Conservation (phyloP, 306 rosid genomes). For the Inga oerstediana region DNA sequence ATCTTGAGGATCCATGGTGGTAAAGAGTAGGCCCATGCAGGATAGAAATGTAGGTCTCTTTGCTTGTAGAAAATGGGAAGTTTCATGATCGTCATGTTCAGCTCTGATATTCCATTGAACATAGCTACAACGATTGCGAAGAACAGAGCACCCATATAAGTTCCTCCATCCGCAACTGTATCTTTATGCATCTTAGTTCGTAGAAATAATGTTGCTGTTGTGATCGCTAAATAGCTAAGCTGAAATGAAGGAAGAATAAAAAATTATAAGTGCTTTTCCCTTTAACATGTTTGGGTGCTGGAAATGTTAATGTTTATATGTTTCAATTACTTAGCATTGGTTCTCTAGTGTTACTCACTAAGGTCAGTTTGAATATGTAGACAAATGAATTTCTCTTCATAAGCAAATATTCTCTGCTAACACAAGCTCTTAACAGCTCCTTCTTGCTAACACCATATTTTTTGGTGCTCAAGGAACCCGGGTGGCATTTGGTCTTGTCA, state of each 20-base stretch:
- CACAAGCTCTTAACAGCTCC: constrained; percentile 74
- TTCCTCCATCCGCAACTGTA: constrained; percentile 67
- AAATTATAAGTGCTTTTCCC: not conserved
- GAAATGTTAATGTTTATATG: not conserved
- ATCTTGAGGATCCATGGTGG: constrained; percentile 91
- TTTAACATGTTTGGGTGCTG: not conserved
- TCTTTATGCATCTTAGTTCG: constrained; percentile 66
- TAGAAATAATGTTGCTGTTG: constrained; percentile 73
- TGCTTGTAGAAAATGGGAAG: constrained; percentile 93
- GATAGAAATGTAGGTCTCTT: constrained; percentile 86
- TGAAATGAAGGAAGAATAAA: constrained; percentile 36
- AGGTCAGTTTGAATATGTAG: constrained; percentile 67
- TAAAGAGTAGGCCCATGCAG: constrained; percentile 85
- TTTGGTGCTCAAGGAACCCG: constrained; percentile 62
- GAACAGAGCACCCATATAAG: constrained; percentile 84
- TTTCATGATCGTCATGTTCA: constrained; percentile 74
- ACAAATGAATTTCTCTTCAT: constrained; percentile 91
- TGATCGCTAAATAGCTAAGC: constrained; percentile 65
- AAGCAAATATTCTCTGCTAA: constrained; percentile 76
- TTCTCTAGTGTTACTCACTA: constrained; percentile 53
- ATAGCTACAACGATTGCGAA: constrained; percentile 65
- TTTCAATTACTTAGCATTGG: not conserved
- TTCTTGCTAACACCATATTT: constrained; percentile 68
- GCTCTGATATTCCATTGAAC: constrained; percentile 91
- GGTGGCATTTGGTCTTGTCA: constrained; percentile 65